Base-by-base conservation (phyloP, 140 eudicot species). In the Erigeron philadelphicus region DNA sequence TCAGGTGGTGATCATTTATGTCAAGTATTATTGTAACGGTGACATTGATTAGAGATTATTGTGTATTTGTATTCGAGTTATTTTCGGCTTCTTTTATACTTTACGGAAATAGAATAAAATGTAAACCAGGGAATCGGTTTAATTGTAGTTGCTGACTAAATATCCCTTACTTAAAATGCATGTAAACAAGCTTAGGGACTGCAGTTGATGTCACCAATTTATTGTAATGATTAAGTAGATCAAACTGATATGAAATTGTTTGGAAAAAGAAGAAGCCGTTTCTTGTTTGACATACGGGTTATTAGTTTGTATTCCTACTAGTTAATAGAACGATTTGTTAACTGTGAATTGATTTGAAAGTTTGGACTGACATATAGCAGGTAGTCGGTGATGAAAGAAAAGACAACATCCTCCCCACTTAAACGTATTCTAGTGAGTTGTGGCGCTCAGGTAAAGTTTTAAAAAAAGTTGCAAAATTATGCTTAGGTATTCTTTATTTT, bases 341-440 rank as follows among this genome's bases (percentile, higher is more conserved):
- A 60, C 21, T 64, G 64, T 68, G 54, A 48, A 42, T 66, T 66
- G 60, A 46, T 35, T 18, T 46, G 60, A 45, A 55, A 45, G 9
- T 49, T 67, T 57, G 46, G 54, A 59, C 7, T 60, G 70, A 54
- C 12, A 10, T 57, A 46, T 66, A 71, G 72, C 74, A 78, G 82
- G 82, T 72, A 48, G 60, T 78, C 49, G 76, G 72, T 66, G 49
- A 78, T 78, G 82, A 78, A 78, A 78, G 82, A 78, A 72, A 78
- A 25, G 74, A 12, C 74, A 40, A 25, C 78, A 9, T 42, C 78
- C 25, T 78, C 78, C 53, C 74, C 82, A 8, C 81, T 78, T 65
- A 72, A 58, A 66, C 81, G 74, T 52, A 66, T 78, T 46, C 46
- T 78, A 74, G 17, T 40, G 23, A 77, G 71, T 63, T 77, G 81